These are phyloP conservation scores for Crucihimalaya himalaica DNA, from an alignment of 345 rosid species.

Conservation along the genomic window DNA sequence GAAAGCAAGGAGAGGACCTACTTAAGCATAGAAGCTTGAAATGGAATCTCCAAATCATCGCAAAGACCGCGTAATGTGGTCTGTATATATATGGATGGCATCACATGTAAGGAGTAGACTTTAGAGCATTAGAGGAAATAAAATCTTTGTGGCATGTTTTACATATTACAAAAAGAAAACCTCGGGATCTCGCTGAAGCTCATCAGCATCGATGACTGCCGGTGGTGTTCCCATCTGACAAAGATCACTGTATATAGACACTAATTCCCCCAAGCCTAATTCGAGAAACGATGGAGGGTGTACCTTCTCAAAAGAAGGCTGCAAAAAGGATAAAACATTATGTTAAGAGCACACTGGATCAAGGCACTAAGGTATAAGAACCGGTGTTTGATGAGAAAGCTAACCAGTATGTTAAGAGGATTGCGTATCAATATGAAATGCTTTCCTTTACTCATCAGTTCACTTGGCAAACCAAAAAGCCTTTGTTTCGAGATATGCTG, in stretches of 20 bases:
- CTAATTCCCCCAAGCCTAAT: conserved; percentile 70
- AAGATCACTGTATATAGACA: conserved; percentile 69
- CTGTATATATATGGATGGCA: conserved; percentile 37
- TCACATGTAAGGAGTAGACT: not conserved
- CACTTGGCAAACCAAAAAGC: conserved; percentile 59
- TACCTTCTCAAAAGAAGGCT: conserved; percentile 80
- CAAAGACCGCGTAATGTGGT: conserved; percentile 73
- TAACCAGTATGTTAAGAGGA: conserved; percentile 79
- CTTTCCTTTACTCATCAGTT: conserved; percentile 74
- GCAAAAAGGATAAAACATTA: conserved; percentile 31
- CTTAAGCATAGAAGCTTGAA: conserved; percentile 76
- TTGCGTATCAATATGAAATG: conserved; percentile 77
- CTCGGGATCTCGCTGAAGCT: conserved; percentile 82
- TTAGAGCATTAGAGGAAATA: not conserved
- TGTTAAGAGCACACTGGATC: not conserved
- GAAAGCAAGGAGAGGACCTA: conserved; percentile 31
- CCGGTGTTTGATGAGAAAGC: not conserved
- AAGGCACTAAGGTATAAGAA: not conserved
- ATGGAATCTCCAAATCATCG: conserved; percentile 74
- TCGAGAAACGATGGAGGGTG: conserved; percentile 72
- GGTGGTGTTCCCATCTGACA: conserved; percentile 70
- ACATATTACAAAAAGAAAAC: conserved; percentile 37
- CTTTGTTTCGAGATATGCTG: conserved; percentile 79
- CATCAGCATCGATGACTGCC: conserved; percentile 66
- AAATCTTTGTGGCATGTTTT: not conserved